These are phyloP conservation scores for Acanthamoeba divionensis DNA, from an alignment of 208 protist species.

Conservation along the genomic window DNA sequence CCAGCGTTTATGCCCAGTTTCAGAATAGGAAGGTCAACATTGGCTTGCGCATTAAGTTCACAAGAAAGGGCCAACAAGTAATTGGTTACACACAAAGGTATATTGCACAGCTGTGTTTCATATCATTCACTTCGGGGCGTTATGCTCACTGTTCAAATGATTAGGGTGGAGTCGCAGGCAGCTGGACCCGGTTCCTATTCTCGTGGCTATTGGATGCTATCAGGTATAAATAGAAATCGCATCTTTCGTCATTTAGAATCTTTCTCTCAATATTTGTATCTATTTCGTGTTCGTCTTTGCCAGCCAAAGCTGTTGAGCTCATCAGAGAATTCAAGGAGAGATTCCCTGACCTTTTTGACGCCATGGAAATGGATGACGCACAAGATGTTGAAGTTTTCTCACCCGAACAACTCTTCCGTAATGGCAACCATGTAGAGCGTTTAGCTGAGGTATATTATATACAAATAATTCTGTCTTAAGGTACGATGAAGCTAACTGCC, in stretches of 20 bases:
- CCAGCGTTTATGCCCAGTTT: slow-evolving; percentile 30
- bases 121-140: no score
- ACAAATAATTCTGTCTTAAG: no score
- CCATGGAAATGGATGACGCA: background rate
- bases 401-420: background rate
- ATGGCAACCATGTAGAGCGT: background rate
- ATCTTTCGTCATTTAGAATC: no score
- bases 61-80: slow-evolving; percentile 10
- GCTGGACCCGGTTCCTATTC: background rate
- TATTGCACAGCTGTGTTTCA: no score
- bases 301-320: slow-evolving; percentile 23
- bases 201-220: slow-evolving; percentile 13
- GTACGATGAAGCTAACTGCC: no score
- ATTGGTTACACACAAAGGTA: slow-evolving; percentile 39
- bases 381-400: slow-evolving; percentile 49
- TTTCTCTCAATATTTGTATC: no score
- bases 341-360: slow-evolving; percentile 56
- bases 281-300: no score
- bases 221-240: no score
- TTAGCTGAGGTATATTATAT: background rate
- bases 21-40: slow-evolving; percentile 51
- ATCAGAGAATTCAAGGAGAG: slow-evolving; percentile 49
- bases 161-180: no score
- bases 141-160: no score
- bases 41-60: slow-evolving; percentile 47